A percentile compares a stretch with the other conserved stretches of the same genome.
Evolutionary conservation across 352 stramenopile genomes (phyloP).

Genomic region (Phytophthora kernoviae): DNA sequence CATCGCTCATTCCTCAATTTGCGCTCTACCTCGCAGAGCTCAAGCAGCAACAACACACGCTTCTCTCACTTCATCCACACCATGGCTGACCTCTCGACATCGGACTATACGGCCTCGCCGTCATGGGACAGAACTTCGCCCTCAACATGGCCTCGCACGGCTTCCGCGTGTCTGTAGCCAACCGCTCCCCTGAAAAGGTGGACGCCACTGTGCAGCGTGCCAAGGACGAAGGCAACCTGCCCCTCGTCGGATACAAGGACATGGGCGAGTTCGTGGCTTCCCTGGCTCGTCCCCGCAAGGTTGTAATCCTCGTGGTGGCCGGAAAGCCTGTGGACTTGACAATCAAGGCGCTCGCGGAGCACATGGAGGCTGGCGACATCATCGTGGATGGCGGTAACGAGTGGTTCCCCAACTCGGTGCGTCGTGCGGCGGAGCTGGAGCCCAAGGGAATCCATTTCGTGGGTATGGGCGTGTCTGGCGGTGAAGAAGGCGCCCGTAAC

Average conservation of each 20-base stretch:
- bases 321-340: slow-evolving; percentile 96
- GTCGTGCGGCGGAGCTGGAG: slow-evolving; percentile 92
- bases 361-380: slow-evolving; percentile 95
- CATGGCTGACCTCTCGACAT: slow-evolving; percentile 82
- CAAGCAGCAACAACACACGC: not conserved
- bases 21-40: slow-evolving; percentile 16
- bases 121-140: slow-evolving; percentile 99
- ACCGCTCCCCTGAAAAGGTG: slow-evolving; percentile 97
- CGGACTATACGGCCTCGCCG: slow-evolving; percentile 91
- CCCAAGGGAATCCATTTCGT: slow-evolving; percentile 97
- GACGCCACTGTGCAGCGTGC: slow-evolving; percentile 95
- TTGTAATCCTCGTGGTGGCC: slow-evolving; percentile 98
- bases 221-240: slow-evolving; percentile 95
- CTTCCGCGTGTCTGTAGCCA: slow-evolving; percentile 97
- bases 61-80: slow-evolving; percentile 6
- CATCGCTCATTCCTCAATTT: slow-evolving; percentile 37
- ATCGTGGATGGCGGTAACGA: slow-evolving; percentile 99
- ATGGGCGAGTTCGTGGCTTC: slow-evolving; percentile 93
- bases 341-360: slow-evolving; percentile 85
- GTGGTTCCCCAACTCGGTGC: slow-evolving; percentile 98
- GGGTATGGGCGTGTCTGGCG: slow-evolving; percentile 98
- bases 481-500: slow-evolving; percentile 98
- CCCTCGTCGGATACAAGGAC: slow-evolving; percentile 93
- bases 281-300: slow-evolving; percentile 95
- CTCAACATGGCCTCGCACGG: slow-evolving; percentile 99